Percentiles rank a stretch among this genome's conserved stretches.
Conservation (phyloP, 2,329 filamentous ascomycete species). For the Microthyrium microscopicum region DNA sequence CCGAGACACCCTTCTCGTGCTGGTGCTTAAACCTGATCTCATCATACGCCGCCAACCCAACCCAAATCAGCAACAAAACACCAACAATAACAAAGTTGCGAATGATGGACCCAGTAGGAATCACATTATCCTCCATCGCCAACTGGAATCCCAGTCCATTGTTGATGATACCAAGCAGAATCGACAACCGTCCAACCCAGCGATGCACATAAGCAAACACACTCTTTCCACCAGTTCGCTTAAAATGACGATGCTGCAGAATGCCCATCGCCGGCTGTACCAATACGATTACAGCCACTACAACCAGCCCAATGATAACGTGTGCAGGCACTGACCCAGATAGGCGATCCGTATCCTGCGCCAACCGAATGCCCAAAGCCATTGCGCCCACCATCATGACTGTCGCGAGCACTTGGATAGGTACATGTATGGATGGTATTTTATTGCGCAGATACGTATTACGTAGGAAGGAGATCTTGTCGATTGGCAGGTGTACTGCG, state of each 20-base stretch:
- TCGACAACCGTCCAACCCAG: constrained; percentile 7
- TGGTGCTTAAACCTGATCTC: no score
- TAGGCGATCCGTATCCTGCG: not conserved
- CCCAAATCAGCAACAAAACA: not conserved
- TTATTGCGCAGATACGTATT: constrained; percentile 7
- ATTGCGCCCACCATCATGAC: constrained; percentile 7
- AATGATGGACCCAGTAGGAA: constrained; percentile 4
- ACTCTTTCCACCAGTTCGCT: constrained; percentile 7
- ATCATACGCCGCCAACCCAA: not conserved
- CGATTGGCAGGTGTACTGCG: constrained; percentile 48
- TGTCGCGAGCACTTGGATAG: constrained; percentile 7
- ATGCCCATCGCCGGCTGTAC: constrained; percentile 7
- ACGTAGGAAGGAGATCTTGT: constrained; percentile 52
- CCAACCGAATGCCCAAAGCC: constrained; percentile 5
- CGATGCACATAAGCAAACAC: constrained; percentile 8
- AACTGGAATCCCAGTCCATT: constrained; percentile 9
- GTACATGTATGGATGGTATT: constrained; percentile 6
- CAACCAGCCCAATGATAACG: constrained; percentile 2
- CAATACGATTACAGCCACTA: not conserved
- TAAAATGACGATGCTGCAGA: constrained; percentile 8
- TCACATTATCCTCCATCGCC: constrained; percentile 5
- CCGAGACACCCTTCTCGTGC: no score
- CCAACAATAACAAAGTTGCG: constrained; percentile 6
- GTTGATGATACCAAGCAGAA: constrained; percentile 9
- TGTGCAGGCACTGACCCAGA: not conserved